Evolutionary conservation across 2,329 filamentous ascomycete species (phyloP), one percentile per base, ranked within the genome.

Genomic region (Alternaria gansuensis): DNA sequence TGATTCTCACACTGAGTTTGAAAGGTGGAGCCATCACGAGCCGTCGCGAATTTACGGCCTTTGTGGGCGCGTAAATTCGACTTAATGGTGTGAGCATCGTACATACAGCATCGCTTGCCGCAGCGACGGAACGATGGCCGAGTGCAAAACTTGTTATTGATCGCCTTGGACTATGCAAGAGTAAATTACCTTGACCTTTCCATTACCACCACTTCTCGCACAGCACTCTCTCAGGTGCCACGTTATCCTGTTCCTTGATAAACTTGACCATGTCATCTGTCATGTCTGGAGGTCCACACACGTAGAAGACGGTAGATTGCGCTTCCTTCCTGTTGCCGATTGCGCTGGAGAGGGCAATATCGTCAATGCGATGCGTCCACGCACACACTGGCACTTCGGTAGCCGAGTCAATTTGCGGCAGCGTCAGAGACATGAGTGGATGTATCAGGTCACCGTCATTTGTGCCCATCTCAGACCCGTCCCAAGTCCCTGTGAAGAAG

Each of bases 191-290:
- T 29, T 23, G n/a, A 39, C 29, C 43, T 23, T 45, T 36, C 43
- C 39, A 41, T 65, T 69, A 83, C 82, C 82, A 84, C 82, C 82
- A 84, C 68, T 83, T 83, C 70, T 84, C 82, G 63, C 80, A 83
- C 5, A 82, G 62, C 8, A 83, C 81, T 28, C 73, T 70, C 36
- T 77, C 75, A 17, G 69, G 59, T 23, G 64, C 62, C 64, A 83
- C 77, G 8, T 78, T 74, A 5, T 75, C 65, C 62, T 79, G 76
- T 29, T 64, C 67, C 41, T 69, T 66, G 55, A 83, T 55, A 49
- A 76, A 77, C 5, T 73, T 71, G 4, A 82, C 81, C 45, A 81
- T 70, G 40, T 78, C 72, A 62, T 84, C 82, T 4, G 81, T 83
- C 80, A 84, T 83, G 44, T 67, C 69, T 23, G 79, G 78, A 21